Conservation (phyloP, 208 protist species). For the Spongospora subterranea region DNA sequence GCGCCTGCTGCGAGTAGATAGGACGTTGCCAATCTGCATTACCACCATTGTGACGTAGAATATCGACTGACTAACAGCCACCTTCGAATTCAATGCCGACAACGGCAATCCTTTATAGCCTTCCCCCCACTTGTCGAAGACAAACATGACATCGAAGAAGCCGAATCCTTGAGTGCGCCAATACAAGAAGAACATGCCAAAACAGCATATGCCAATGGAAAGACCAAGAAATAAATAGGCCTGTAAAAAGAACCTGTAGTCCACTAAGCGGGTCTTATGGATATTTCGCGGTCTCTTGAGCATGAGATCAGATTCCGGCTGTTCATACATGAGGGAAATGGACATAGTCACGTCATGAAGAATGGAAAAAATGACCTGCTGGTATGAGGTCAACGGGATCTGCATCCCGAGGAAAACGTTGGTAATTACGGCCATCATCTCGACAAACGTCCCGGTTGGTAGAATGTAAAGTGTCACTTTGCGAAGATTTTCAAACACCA, state of each 20-base stretch:
- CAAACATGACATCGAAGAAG: conserved; percentile 27
- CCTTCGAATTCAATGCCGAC: not conserved
- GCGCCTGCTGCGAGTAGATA: not conserved
- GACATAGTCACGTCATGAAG: conserved; percentile 59
- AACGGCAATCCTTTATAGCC: not conserved
- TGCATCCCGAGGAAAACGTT: conserved; percentile 40
- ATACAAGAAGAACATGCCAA: conserved; percentile 39
- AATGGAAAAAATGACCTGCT: conserved; percentile 42
- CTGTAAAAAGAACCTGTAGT: conserved; percentile 11
- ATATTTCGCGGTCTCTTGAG: conserved; percentile 63
- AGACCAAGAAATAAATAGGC: not conserved
- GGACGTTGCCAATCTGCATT: not conserved
- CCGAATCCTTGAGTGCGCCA: not conserved
- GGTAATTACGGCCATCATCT: conserved; percentile 17
- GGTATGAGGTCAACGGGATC: conserved; percentile 31
- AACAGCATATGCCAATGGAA: not conserved
- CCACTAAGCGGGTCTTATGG: conserved; percentile 66
- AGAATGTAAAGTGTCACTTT: conserved; percentile 85
- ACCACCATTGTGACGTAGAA: conserved; percentile 45
- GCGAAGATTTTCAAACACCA: conserved; percentile 87
- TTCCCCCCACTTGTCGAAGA: not conserved
- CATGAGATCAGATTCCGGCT: conserved; percentile 68
- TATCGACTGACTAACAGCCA: not conserved
- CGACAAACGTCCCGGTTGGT: conserved; percentile 59
- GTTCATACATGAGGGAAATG: conserved; percentile 70